Percentiles rank a stretch among this genome's conserved stretches.
These are phyloP conservation scores for Strobilomyces confusus DNA, from an alignment of 768 basidiomycete species.

Conservation along the genomic window DNA sequence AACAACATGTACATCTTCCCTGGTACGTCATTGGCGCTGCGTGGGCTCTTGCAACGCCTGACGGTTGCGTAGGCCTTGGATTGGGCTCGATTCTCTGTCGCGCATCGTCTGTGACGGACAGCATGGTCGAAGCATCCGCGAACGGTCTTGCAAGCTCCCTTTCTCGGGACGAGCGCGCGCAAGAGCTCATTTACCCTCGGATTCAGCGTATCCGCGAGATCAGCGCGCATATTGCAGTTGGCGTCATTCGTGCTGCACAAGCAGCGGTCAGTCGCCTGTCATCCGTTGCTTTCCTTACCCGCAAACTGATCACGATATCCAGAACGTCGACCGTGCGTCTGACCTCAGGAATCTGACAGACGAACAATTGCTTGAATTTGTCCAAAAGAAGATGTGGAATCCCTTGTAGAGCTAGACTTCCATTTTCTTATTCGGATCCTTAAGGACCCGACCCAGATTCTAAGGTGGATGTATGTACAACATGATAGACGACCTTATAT, in stretches of 20 bases:
- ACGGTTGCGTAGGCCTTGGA: slow-evolving; percentile 37
- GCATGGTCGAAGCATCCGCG: slow-evolving; percentile 87
- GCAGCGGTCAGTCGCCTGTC: slow-evolving; percentile 49
- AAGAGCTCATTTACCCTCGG: slow-evolving; percentile 77
- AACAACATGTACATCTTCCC: slow-evolving; percentile 94
- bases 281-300: slow-evolving; percentile 18
- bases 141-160: slow-evolving; percentile 75
- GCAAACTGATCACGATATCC: slow-evolving; percentile 4
- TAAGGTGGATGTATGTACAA: slow-evolving; percentile 9
- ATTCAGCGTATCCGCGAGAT: slow-evolving; percentile 85
- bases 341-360: slow-evolving; percentile 58
- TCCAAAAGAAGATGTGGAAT: slow-evolving; percentile 71
- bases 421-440: background rate
- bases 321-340: slow-evolving; percentile 53
- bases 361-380: slow-evolving; percentile 46
- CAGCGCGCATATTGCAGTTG: slow-evolving; percentile 64
- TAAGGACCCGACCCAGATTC: too few relatives aligned
- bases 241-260: slow-evolving; percentile 80
- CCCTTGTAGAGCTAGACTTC: slow-evolving; percentile 33
- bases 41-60: background rate
- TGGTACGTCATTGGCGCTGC: slow-evolving; percentile 30
- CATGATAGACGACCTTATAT: background rate
- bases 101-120: slow-evolving; percentile 68
- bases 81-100: slow-evolving; percentile 71
- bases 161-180: slow-evolving; percentile 59